Base-by-base conservation (phyloP, 768 basidiomycete species). In the Hericium rajendrae region DNA sequence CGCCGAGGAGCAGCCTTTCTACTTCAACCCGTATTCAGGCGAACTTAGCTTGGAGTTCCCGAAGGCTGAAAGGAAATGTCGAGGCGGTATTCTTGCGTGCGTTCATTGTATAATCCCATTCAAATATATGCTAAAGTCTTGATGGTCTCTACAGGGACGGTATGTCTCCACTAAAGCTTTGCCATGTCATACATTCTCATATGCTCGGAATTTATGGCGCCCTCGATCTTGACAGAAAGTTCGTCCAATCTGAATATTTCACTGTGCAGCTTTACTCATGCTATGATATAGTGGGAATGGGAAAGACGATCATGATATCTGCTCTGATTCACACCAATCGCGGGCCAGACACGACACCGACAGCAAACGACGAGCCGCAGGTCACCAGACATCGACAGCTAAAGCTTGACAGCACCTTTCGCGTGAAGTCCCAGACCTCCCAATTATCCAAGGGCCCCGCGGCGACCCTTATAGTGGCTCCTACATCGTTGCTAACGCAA, bases 231-330 rank as follows among this genome's bases (percentile, higher is more conserved):
- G n/a, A 46, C 6, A 46, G 43, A 46, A n/a, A 46, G 43, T 46
- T 18, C 43, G 16, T 46, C 20, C 41, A n/a, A 43, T n/a, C 2
- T n/a, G n/a, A 32, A 32, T 32, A 8, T 32, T 32, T 10, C 32
- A 8, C 32, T 32, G 32, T 32, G 32, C 32, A 10, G 32, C 32
- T 32, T 32, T 32, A 32, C 9, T 32, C 32, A 32, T 32, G 18
- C 43, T n/a, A 46, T 46, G 41, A 43, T 60, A 46, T 54, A 91
- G 90, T 94, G 91, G 91, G 91, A n/a, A 88, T 94, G 83, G 92
- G 92, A 6, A 94, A 94, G 73, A 92, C 91, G 0, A 93, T 94
- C 62, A 94, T 94, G 90, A 70, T 97, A 38, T 90, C 93, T 2
- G 84, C 91, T 10, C 80, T 97, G 53, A 88, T 97, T 24, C 93